phyloP scores from a whole-genome alignment of 2,329 filamentous ascomycete species.

The Colletotrichum sp. region DNA sequence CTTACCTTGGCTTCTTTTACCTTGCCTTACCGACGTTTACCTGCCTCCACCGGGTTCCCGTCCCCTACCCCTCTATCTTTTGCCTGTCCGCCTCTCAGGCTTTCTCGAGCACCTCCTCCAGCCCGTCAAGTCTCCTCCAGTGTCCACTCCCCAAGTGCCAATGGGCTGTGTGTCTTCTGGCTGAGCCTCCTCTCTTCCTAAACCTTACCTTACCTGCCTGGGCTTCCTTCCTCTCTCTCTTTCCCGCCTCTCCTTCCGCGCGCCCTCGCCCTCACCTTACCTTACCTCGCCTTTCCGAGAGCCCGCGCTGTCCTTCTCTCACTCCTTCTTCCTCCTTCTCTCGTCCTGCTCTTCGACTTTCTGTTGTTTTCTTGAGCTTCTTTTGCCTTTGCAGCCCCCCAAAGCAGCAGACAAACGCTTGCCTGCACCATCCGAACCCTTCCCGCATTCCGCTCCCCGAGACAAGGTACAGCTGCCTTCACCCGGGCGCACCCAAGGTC shows the following conservation, averaged over 20 bases:
- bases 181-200: conserved; percentile 9
- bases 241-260: background rate
- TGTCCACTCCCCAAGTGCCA: conserved; percentile 6
- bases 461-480: conserved; percentile 6
- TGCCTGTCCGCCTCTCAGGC: background rate
- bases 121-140: background rate
- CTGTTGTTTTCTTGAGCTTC: conserved; percentile 6
- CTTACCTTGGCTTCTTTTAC: background rate
- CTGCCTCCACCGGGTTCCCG: background rate
- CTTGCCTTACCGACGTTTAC: background rate
- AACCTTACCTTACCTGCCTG: background rate
- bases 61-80: background rate
- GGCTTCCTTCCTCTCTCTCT: background rate
- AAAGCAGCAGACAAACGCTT: background rate
- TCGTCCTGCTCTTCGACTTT: background rate
- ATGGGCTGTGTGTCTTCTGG: conserved; percentile 17
- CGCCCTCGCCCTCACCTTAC: background rate
- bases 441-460: background rate
- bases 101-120: conserved; percentile 1
- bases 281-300: background rate
- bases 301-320: background rate
- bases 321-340: background rate
- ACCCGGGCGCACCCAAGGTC: background rate
- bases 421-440: background rate
- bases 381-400: background rate